These are phyloP conservation scores for Suhomyces vadensis DNA, from an alignment of 805 yeast genomes.

Conservation along the genomic window DNA sequence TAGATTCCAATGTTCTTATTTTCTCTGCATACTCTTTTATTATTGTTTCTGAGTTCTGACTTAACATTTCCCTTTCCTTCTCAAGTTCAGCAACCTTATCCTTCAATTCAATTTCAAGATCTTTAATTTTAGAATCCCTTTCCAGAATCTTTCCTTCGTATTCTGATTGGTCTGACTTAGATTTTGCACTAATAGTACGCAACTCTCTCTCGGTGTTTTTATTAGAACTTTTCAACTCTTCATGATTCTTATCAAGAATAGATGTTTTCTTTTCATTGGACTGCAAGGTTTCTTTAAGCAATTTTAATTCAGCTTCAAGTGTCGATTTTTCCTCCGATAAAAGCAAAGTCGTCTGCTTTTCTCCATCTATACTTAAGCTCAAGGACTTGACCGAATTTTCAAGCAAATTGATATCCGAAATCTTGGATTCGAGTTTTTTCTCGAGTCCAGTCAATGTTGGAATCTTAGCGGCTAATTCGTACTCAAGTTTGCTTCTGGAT, in stretches of 20 bases:
- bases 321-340: background rate
- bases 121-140: constrained; percentile 27
- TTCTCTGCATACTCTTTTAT: constrained; percentile 51
- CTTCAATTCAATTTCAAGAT: constrained; percentile 34
- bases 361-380: background rate
- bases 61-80: constrained; percentile 47
- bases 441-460: constrained; percentile 24
- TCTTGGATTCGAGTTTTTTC: constrained; percentile 20
- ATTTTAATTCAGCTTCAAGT: background rate
- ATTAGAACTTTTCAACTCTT: background rate
- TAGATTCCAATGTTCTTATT: constrained; percentile 44
- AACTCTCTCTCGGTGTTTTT: constrained; percentile 11
- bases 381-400: background rate
- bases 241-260: background rate
- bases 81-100: constrained; percentile 48
- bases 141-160: constrained; percentile 18
- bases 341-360: background rate
- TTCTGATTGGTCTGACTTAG: constrained; percentile 19
- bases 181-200: constrained; percentile 15
- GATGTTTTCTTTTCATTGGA: background rate
- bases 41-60: constrained; percentile 51
- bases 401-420: background rate
- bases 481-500: constrained; percentile 9
- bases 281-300: background rate
- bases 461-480: constrained; percentile 17